Conservation (phyloP, 2,329 filamentous ascomycete species). For the Teratosphaeria viscida region DNA sequence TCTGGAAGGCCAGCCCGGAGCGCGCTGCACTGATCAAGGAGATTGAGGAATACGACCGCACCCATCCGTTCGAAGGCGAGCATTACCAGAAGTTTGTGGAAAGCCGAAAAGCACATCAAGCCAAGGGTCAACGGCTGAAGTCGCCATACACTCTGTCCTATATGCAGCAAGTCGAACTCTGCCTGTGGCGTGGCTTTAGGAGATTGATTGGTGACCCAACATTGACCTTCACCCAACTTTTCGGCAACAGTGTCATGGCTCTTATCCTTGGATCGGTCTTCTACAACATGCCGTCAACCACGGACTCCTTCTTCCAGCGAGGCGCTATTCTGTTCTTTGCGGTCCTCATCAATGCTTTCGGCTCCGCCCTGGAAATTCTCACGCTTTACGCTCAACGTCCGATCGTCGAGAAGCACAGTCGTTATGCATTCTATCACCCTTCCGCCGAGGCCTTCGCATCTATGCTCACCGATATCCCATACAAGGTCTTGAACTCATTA, state of each 20-base stretch:
- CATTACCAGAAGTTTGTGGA: constrained; percentile 35
- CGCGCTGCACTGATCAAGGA: constrained; percentile 34
- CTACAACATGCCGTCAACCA: constrained; percentile 58
- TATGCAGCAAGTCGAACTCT: constrained; percentile 63
- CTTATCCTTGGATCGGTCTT: constrained; percentile 74
- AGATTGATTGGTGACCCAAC: constrained; percentile 67
- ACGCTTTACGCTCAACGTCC: constrained; percentile 80
- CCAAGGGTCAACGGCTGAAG: constrained; percentile 45
- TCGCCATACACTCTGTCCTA: constrained; percentile 80
- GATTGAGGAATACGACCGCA: constrained; percentile 37
- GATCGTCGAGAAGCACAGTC: constrained; percentile 81
- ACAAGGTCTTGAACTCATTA: constrained; percentile 65
- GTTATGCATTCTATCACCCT: constrained; percentile 83
- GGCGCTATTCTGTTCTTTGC: constrained; percentile 80
- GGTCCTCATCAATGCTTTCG: constrained; percentile 75
- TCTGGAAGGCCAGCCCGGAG: constrained; percentile 46
- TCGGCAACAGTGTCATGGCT: constrained; percentile 66
- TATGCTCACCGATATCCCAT: constrained; percentile 77
- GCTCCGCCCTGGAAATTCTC: constrained; percentile 71
- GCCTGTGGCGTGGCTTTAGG: constrained; percentile 69
- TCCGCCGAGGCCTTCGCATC: constrained; percentile 79
- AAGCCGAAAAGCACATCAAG: constrained; percentile 37
- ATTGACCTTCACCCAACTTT: constrained; percentile 55
- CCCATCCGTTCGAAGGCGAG: constrained; percentile 36
- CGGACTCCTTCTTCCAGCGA: constrained; percentile 65